Evolutionary conservation across 2,329 filamentous ascomycete genomes (phyloP), one percentile per base, ranked within the genome.

Genomic region (Xylaria sp.): DNA sequence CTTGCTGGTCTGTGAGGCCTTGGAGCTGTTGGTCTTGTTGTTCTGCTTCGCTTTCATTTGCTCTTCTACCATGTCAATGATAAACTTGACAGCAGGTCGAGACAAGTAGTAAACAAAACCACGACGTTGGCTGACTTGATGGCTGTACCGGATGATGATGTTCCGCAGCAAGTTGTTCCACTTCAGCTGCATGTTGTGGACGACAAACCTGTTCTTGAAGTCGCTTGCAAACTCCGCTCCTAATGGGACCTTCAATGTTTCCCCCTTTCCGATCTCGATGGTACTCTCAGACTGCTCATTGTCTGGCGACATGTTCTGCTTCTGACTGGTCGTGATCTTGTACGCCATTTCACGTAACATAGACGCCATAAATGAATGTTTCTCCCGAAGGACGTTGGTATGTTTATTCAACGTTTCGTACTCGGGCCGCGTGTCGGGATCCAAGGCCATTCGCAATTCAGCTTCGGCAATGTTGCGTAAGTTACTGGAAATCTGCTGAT

Each of bases 81-180:
- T 97, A 72, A 99, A 99, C 70, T 97, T 99, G 70, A 99, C 90
- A 2, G 94, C 95, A 63, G 92, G 87, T 52, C 93, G 86, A 9
- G 95, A 97, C 76, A 97, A 88, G 75, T 99, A 99, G 77, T 99
- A 99, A 35, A 99, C 88, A 71, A 99, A 97, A 55, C 94, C 95
- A 66, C 94, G 87, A 55, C 94, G 85, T 75, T 99, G 95, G 72
- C 92, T 92, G 69, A 96, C 94, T 78, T 99, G 94, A 71, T 99
- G 94, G 64, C 94, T 95, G 73, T 99, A 99, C 23, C 94, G 90
- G 47, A 99, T 83, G 54, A 99, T 94, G 69, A 97, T 97, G 71
- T 99, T 97, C 60, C 94, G 86, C 44, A 99, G 77, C 9, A 92
- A 85, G 68, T 99, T 99, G 77, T 96, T 97, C 94, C 94, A 99